Conservation (phyloP, 805 yeast genomes). For the Nakazawaea siamensis region DNA sequence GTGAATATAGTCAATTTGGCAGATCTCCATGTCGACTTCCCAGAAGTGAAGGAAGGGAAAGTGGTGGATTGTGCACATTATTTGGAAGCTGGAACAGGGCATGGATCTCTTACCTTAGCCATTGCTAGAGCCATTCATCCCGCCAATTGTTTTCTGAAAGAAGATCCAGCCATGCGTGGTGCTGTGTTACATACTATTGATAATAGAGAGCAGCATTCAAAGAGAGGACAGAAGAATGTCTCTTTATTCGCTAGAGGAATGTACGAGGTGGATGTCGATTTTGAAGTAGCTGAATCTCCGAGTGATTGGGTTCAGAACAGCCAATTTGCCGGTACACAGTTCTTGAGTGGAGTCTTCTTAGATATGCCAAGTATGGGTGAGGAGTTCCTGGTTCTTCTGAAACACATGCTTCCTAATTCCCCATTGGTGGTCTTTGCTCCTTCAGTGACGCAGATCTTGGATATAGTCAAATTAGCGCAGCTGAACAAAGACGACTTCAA, state of each 20-base stretch:
- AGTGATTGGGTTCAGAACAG: slow-evolving; percentile 26
- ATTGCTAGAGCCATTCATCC: slow-evolving; percentile 34
- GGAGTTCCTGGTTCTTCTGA: slow-evolving; percentile 25
- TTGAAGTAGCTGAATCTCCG: slow-evolving; percentile 33
- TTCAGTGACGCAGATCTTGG: slow-evolving; percentile 38
- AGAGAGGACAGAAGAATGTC: slow-evolving; percentile 32
- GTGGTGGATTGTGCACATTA: slow-evolving; percentile 13
- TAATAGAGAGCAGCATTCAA: slow-evolving; percentile 28
- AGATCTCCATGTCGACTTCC: slow-evolving; percentile 36
- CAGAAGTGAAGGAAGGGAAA: slow-evolving; percentile 22
- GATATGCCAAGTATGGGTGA: slow-evolving; percentile 37
- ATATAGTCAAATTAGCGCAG: slow-evolving; percentile 24
- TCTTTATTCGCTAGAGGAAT: slow-evolving; percentile 32
- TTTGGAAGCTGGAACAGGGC: slow-evolving; percentile 49
- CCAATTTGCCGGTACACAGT: slow-evolving; percentile 12
- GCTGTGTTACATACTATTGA: slow-evolving; percentile 40
- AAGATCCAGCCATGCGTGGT: slow-evolving; percentile 24
- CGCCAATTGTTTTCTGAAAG: slow-evolving; percentile 29
- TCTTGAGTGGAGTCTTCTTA: slow-evolving; percentile 34
- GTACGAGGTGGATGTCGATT: slow-evolving; percentile 35
- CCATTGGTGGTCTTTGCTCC: slow-evolving; percentile 39
- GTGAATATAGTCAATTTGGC: slow-evolving; percentile 36
- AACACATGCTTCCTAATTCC: slow-evolving; percentile 29
- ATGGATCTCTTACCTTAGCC: slow-evolving; percentile 40
- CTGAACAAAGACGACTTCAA: slow-evolving; percentile 20